Evolutionary conservation across 495 filamentous ascomycete species (phyloP).

Genomic region (Neurospora sp.): DNA sequence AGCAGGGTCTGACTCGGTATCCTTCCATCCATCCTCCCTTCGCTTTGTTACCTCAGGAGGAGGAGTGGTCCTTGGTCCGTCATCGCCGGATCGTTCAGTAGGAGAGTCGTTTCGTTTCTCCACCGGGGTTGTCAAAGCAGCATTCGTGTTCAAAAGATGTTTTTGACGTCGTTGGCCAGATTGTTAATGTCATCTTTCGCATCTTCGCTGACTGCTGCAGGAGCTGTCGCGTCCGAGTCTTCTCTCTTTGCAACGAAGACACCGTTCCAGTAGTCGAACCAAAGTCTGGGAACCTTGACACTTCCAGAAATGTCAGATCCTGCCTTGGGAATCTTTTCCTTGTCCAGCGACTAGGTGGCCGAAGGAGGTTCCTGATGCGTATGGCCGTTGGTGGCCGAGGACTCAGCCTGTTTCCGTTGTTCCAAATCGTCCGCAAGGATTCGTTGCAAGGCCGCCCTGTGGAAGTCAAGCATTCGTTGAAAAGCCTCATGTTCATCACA

Average conservation of each 20-base stretch:
- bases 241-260: not conserved
- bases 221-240: not conserved
- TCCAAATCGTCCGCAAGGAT: not conserved
- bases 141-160: not conserved
- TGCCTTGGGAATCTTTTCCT: not conserved
- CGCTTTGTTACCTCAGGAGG: not conserved
- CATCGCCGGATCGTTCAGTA: not conserved
- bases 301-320: not conserved
- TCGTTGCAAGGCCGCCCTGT: not conserved
- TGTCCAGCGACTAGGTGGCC: not conserved
- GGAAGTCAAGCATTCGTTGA: not conserved
- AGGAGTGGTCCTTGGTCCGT: not conserved
- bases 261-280: not conserved
- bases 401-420: not conserved
- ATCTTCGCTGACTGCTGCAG: not conserved
- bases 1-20: not conserved
- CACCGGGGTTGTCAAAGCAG: not conserved
- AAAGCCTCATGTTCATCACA: not conserved
- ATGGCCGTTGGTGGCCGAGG: not conserved
- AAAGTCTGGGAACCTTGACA: not conserved
- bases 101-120: not conserved
- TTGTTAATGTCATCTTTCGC: not conserved
- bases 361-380: not conserved
- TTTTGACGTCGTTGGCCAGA: not conserved
- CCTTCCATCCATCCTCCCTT: not conserved